Base-by-base conservation (phyloP, 257 asterid species). In the Salvia rosmarinus region DNA sequence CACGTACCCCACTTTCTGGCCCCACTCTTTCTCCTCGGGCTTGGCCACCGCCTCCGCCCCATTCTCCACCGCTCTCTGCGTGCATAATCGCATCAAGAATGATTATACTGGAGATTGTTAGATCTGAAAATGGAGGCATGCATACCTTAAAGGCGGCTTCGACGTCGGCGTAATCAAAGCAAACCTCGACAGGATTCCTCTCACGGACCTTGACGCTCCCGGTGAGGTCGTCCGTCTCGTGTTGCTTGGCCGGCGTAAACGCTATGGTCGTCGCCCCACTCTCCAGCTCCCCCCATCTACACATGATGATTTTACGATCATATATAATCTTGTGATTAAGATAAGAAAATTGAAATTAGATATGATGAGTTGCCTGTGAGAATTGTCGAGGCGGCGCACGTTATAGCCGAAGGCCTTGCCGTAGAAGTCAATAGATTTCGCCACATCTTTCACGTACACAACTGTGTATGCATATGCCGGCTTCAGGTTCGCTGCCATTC, bases 1-100 rank as follows among this genome's bases (percentile, higher is more conserved):
- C 7, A 94, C 97, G 49, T 94, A 94, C 4, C 96, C 98, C 14
- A 90, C 98, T 81, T 76, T 94, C 76, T 94, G 98, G 8, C 96
- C 97, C 98, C 96, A 90, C 59, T 84, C 89, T 75, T 83, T 94
- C 4, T 84, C 87, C 81, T 86, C 92, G 35, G 96, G 96, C 75
- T 83, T 69, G 23, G 87, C 83, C 77, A 93, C 97, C 30, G 83
- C 74, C 82, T 35, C 73, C 30, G 96, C 98, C 54, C 98, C 97
- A 8, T 82, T 89, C 78, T 90, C 96, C 77, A 93, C 79, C 43
- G 97, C 96, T 58, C 92, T 85, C 97, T 91, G 75, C 64, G 40
- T 6, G 1, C 8, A 0, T 13, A 10, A 6, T 0, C 12, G 0
- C 51, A 4, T 37, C 23, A 13, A 5, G 32, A 50, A 21, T 21